Base-by-base conservation (phyloP, 768 basidiomycete species). In the Pleurotus eryngii region DNA sequence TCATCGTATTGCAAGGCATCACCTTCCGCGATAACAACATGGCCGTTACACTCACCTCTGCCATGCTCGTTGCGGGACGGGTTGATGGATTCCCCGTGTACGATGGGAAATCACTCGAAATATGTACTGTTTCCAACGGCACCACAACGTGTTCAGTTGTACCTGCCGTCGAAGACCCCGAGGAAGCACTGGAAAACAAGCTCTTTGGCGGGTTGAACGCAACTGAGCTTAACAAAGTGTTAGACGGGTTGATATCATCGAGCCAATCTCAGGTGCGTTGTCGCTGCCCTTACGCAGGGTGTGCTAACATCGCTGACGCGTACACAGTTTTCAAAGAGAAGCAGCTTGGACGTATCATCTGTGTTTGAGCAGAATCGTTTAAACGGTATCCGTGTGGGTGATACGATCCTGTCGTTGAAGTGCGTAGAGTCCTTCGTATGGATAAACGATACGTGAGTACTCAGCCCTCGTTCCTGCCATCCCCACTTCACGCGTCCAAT, bases 401-500 rank as follows among this genome's bases (percentile, higher is more conserved):
- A 59, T 15, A 46, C 26, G 20, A 55, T 61, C 14, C 18, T 64
- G n/a, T 55, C 58, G 20, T 39, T 64, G 24, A 57, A 60, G 49
- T 82, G 82, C 61, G 68, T 76, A 11, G 63, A 74, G 43, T 76
- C 78, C 22, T 63, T 82, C 61, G 67, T 68, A 20, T 83, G 80
- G 79, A 64, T 81, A 14, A 67, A 74, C 40, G 75, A 75, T 49
- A 68, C 72, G 81, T 82, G 55, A 65, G 80, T 65, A 5, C 14
- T 9, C 2, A 11, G 30, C 9, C 30, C 30, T 35, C 30, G 11
- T 35, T 35, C 11, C 30, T 35, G 7, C 7, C 8, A 35, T 1
- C 11, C 7, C 8, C 7, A 3, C 7, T 35, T 35, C 30, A 35
- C 30, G 30, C 6, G 20, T 45, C 18, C 11, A 45, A 45, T 12